These are phyloP conservation scores for Blastomyces parvus DNA, from an alignment of 2,329 filamentous ascomycete species.

Conservation along the genomic window DNA sequence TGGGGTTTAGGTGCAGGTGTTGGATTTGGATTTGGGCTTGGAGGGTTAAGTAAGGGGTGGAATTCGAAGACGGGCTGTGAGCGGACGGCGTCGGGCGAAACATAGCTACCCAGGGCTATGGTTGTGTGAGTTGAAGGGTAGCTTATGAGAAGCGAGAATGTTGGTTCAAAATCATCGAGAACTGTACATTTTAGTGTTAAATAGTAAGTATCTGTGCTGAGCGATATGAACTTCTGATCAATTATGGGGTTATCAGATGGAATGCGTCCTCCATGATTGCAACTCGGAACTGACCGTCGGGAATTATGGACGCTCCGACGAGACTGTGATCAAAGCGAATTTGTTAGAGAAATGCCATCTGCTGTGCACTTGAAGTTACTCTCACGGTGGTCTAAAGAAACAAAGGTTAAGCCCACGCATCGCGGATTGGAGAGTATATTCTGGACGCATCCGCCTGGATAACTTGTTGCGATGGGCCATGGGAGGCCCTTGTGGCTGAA, in stretches of 20 bases:
- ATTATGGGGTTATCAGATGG: not conserved
- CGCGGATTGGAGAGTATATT: constrained; percentile 8
- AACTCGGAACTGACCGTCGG: constrained; percentile 10
- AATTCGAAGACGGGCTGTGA: constrained; percentile 35
- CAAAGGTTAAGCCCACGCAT: constrained; percentile 12
- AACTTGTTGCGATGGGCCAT: not conserved
- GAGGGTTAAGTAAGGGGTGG: constrained; percentile 20
- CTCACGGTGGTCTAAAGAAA: not conserved
- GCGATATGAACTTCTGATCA: not conserved
- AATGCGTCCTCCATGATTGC: not conserved
- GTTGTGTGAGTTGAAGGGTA: constrained; percentile 38
- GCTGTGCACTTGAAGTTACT: no score
- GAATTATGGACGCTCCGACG: constrained; percentile 10
- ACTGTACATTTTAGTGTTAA: constrained; percentile 30
- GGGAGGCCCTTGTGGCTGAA: not conserved
- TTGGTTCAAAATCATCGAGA: constrained; percentile 50
- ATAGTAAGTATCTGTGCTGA: not conserved
- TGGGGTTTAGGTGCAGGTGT: constrained; percentile 12
- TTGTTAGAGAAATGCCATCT: not conserved
- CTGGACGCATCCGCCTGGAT: not conserved
- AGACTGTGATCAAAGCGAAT: constrained; percentile 5
- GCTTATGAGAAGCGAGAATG: constrained; percentile 41
- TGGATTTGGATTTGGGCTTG: not conserved
- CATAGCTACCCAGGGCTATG: constrained; percentile 47
- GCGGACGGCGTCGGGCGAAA: constrained; percentile 38